A percentile compares a stretch with the other conserved stretches of the same genome.
These are phyloP conservation scores for Xylariaceae sp. DNA, from an alignment of 2,329 filamentous ascomycete species.

Conservation along the genomic window DNA sequence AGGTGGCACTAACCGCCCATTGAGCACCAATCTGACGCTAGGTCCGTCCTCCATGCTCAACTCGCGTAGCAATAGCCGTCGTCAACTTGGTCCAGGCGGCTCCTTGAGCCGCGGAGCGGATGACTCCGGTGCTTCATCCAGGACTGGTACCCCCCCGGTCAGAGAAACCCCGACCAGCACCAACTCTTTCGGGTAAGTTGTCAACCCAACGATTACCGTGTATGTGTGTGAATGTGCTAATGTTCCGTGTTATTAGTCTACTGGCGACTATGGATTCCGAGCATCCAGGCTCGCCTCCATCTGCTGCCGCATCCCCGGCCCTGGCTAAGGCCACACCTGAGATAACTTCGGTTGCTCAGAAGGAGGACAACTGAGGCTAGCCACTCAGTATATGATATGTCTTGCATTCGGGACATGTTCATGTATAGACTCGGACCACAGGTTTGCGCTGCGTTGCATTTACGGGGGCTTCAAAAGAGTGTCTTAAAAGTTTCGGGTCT, in stretches of 20 bases:
- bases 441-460: slow-evolving; percentile 42
- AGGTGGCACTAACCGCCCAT: slow-evolving; percentile 51
- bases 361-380: slow-evolving; percentile 45
- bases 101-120: slow-evolving; percentile 69
- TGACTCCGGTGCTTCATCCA: slow-evolving; percentile 81
- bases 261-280: slow-evolving; percentile 54
- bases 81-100: slow-evolving; percentile 70
- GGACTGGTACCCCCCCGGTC: slow-evolving; percentile 79
- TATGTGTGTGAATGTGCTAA: slow-evolving; percentile 27
- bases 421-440: slow-evolving; percentile 40
- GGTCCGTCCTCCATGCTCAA: slow-evolving; percentile 84
- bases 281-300: slow-evolving; percentile 64
- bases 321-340: slow-evolving; percentile 58
- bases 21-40: slow-evolving; percentile 59
- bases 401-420: slow-evolving; percentile 36
- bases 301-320: slow-evolving; percentile 60
- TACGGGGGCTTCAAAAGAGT: slow-evolving; percentile 39
- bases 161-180: slow-evolving; percentile 57
- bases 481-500: slow-evolving; percentile 40
- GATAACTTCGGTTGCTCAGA: slow-evolving; percentile 40
- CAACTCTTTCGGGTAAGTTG: slow-evolving; percentile 87
- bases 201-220: not conserved
- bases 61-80: slow-evolving; percentile 85
- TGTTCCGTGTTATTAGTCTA: slow-evolving; percentile 37
- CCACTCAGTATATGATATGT: slow-evolving; percentile 33